Evolutionary conservation across 257 asterid genomes (phyloP).

Genomic region (Nemophila menziesii): DNA sequence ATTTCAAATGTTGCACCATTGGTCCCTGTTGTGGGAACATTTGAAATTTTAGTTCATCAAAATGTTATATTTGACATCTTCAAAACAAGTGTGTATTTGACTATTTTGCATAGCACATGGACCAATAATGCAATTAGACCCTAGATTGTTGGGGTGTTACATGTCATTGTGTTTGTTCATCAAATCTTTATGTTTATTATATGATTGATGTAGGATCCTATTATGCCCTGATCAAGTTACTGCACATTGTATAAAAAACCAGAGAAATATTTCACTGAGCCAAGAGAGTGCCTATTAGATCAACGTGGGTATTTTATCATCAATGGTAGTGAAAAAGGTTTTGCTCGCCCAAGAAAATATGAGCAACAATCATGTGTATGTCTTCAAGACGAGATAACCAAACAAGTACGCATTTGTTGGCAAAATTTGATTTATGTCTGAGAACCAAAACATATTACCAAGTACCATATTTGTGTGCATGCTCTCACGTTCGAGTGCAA

Average conservation of each 20-base stretch:
- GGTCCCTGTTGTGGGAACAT: too few species aligned
- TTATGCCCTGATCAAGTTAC: constrained; percentile 92
- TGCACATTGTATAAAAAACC: constrained; percentile 87
- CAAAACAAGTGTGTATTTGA: too few species aligned
- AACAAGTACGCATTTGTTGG: constrained; percentile 94
- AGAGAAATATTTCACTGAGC: constrained; percentile 95
- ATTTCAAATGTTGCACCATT: too few species aligned
- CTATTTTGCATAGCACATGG: too few species aligned
- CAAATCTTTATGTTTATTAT: too few species aligned
- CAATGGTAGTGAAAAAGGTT: constrained; percentile 96
- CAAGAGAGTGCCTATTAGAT: constrained; percentile 94
- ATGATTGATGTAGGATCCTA: too few species aligned
- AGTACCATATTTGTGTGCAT: constrained; percentile 94
- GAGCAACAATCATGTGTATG: constrained; percentile 98
- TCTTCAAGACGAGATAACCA: constrained; percentile 93
- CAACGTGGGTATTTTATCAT: constrained; percentile 97
- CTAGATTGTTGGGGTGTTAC: too few species aligned
- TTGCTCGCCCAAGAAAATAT: constrained; percentile 98
- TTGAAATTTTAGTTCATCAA: too few species aligned
- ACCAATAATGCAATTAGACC: too few species aligned
- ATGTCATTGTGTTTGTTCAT: too few species aligned
- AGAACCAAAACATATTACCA: constrained; percentile 83
- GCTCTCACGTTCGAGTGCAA: constrained; percentile 98
- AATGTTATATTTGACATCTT: too few species aligned
- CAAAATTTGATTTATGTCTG: constrained; percentile 96